Evolutionary conservation across 257 asterid species (phyloP).

Genomic region (Ilex aquifolium): DNA sequence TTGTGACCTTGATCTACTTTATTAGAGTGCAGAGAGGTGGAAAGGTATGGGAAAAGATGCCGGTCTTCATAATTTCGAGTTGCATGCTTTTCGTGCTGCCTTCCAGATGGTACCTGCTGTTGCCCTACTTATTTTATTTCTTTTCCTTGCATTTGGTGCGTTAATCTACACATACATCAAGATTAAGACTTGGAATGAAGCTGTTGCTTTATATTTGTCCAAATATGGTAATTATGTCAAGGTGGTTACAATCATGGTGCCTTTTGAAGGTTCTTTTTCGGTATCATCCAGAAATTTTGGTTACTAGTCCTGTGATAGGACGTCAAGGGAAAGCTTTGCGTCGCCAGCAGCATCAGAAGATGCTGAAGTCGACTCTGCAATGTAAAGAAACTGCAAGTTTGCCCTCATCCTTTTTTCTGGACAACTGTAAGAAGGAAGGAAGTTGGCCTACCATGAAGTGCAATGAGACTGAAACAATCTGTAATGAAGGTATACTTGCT

Average conservation of each 20-base stretch:
- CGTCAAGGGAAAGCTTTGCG: constrained; percentile 96
- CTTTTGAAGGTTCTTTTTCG: constrained; percentile 58
- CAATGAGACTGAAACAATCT: constrained; percentile 7
- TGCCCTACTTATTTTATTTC: neutral
- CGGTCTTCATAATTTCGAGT: constrained; percentile 73
- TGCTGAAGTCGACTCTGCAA: constrained; percentile 41
- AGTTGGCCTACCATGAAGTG: constrained; percentile 10
- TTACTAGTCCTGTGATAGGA: constrained; percentile 59
- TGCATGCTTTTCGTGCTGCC: constrained; percentile 90
- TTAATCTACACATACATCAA: neutral
- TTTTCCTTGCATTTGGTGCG: neutral
- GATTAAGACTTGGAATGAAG: neutral
- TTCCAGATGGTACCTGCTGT: constrained; percentile 65
- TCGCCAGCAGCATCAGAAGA: constrained; percentile 66
- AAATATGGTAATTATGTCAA: neutral
- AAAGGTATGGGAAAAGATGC: constrained; percentile 52
- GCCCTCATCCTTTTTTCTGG: constrained; percentile 21
- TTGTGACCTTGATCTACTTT: constrained; percentile 15
- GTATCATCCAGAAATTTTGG: constrained; percentile 55
- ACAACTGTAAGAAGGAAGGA: constrained; percentile 15
- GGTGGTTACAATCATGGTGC: constrained; percentile 11
- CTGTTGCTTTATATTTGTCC: neutral
- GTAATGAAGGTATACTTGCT: constrained; percentile 6
- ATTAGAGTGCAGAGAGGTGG: constrained; percentile 93
- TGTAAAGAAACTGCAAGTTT: constrained; percentile 17